phyloP scores from a whole-genome alignment of 768 basidiomycete species.

The Suillus placidus region DNA sequence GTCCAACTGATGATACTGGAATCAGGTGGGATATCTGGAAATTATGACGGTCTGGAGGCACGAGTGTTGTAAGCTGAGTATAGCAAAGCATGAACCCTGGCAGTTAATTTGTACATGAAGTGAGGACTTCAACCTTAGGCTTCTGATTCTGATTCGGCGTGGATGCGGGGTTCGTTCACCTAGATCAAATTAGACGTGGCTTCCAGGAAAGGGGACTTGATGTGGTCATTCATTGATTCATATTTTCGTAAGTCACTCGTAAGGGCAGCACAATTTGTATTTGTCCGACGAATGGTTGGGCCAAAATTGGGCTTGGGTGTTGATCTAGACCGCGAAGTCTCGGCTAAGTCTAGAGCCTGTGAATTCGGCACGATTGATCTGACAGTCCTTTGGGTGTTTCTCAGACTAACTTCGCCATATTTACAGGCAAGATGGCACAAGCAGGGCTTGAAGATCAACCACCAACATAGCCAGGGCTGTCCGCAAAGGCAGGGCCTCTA shows the following conservation, averaged over 20 bases:
- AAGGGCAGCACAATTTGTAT: slow-evolving; percentile 8
- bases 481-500: background rate
- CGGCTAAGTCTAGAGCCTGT: slow-evolving; percentile 30
- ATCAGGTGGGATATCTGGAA: slow-evolving; percentile 1
- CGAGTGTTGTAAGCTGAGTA: slow-evolving; percentile 15
- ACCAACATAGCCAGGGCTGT: slow-evolving; percentile 2
- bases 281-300: slow-evolving; percentile 4
- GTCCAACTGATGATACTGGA: slow-evolving; percentile 23
- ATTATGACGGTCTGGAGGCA: background rate
- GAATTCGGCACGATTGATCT: slow-evolving; percentile 20
- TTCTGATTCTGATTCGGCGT: slow-evolving; percentile 3
- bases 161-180: background rate
- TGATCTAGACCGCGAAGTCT: slow-evolving; percentile 18
- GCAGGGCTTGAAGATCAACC: slow-evolving; percentile 13
- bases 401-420: slow-evolving; percentile 17
- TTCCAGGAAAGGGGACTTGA: slow-evolving; percentile 5
- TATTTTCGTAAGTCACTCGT: slow-evolving; percentile 10
- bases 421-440: slow-evolving; percentile 16
- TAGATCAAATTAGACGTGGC: slow-evolving; percentile 8
- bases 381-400: slow-evolving; percentile 13
- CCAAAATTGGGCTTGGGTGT: background rate
- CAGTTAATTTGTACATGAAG: slow-evolving; percentile 15
- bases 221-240: slow-evolving; percentile 8
- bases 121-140: background rate
- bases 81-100: slow-evolving; percentile 2